Conservation (phyloP, 805 yeast genomes). For the Diddensiella santjacobensis region DNA sequence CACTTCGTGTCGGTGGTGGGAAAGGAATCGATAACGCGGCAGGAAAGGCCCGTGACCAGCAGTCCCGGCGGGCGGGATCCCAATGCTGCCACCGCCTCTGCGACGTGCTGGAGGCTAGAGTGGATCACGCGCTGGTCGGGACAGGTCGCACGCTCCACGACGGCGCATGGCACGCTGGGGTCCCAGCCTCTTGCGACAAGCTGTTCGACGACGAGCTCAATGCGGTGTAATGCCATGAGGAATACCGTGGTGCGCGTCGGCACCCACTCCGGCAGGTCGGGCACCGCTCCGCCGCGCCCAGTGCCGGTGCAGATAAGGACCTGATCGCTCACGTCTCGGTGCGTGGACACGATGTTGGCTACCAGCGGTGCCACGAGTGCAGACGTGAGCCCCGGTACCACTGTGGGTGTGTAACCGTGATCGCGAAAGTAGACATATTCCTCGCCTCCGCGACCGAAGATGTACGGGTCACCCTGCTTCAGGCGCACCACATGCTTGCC, state of each 20-base stretch:
- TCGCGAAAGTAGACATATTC: conserved; percentile 66
- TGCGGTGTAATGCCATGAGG: conserved; percentile 83
- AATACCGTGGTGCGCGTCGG: conserved; percentile 76
- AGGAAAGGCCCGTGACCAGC: conserved; percentile 75
- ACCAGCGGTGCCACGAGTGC: conserved; percentile 84
- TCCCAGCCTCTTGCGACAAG: conserved; percentile 66
- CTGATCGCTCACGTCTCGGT: conserved; percentile 88
- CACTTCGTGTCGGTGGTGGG: conserved; percentile 10
- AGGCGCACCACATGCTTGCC: conserved; percentile 82
- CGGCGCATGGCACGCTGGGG: conserved; percentile 67
- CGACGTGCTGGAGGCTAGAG: conserved; percentile 62
- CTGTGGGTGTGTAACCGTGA: conserved; percentile 68
- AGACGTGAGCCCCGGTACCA: conserved; percentile 84
- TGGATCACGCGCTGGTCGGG: conserved; percentile 86
- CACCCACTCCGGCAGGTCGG: conserved; percentile 71
- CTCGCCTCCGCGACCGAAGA: conserved; percentile 96
- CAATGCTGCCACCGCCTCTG: conserved; percentile 65
- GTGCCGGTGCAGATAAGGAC: conserved; percentile 92
- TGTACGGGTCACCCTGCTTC: conserved; percentile 96
- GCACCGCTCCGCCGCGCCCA: conserved; percentile 81
- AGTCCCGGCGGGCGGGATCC: conserved; percentile 95
- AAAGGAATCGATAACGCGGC: conserved; percentile 53
- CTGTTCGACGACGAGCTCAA: conserved; percentile 33
- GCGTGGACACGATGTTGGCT: conserved; percentile 85
- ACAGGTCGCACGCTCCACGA: conserved; percentile 88